These are phyloP conservation scores for Rosa persica DNA, from an alignment of 306 rosid genomes.

Conservation along the genomic window DNA sequence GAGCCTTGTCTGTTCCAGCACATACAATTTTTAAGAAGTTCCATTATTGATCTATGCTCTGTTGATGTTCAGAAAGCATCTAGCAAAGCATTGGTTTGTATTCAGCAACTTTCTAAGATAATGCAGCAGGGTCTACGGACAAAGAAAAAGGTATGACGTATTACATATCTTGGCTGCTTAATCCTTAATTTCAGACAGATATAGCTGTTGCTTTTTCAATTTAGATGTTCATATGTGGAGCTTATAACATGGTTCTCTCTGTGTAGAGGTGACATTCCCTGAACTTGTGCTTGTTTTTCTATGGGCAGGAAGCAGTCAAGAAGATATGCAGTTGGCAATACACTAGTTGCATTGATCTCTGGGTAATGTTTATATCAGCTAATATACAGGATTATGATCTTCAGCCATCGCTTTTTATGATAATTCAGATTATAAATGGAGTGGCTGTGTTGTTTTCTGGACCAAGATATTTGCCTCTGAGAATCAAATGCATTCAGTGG, in stretches of 20 bases:
- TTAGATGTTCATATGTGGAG: background rate
- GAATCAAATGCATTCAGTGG: constrained; percentile 86
- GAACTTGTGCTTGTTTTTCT: constrained; percentile 29
- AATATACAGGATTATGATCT: constrained; percentile 65
- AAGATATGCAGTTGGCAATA: constrained; percentile 79
- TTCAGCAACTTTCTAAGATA: constrained; percentile 62
- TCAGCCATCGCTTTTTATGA: constrained; percentile 56
- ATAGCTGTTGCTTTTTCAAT: constrained; percentile 4
- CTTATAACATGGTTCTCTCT: background rate
- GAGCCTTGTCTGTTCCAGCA: constrained; percentile 55
- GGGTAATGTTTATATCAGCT: constrained; percentile 66
- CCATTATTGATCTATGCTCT: constrained; percentile 79
- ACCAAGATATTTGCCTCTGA: constrained; percentile 91
- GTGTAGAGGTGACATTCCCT: constrained; percentile 14
- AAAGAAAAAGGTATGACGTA: constrained; percentile 60
- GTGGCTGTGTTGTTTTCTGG: constrained; percentile 77
- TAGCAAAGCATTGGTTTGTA: constrained; percentile 53
- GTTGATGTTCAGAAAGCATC: constrained; percentile 73
- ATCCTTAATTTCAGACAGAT: constrained; percentile 15
- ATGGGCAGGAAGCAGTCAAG: constrained; percentile 73
- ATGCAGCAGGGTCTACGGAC: constrained; percentile 64
- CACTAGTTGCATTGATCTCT: constrained; percentile 75
- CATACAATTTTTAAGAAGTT: constrained; percentile 58
- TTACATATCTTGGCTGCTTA: constrained; percentile 13
- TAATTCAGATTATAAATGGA: constrained; percentile 78